Conservation (phyloP, 495 filamentous ascomycete genomes). For the Penicillium riverlandense region DNA sequence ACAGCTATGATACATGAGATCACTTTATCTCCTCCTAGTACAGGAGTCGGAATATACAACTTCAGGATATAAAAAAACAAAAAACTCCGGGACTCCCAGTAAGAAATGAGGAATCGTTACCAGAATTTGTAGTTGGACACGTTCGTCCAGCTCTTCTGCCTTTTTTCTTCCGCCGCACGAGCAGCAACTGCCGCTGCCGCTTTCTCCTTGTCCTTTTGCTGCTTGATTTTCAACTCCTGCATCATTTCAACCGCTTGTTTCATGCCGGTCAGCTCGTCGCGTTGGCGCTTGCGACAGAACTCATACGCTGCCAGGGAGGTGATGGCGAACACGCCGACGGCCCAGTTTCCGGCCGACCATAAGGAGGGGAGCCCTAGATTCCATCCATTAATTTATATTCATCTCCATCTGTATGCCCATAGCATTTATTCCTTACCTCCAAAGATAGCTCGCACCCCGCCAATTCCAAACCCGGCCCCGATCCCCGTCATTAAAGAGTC, state of each 20-base stretch:
- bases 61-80: conserved; percentile 10
- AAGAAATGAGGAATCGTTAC: conserved; percentile 19
- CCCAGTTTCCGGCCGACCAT: conserved; percentile 69
- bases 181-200: conserved; percentile 37
- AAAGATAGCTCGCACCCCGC: conserved; percentile 61
- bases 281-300: conserved; percentile 66
- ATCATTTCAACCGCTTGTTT: conserved; percentile 74
- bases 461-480: conserved; percentile 63
- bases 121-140: conserved; percentile 44
- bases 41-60: conserved; percentile 26
- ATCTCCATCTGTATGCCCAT: background rate
- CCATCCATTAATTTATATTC: conserved; percentile 1
- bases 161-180: conserved; percentile 39
- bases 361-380: conserved; percentile 33
- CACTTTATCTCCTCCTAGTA: conserved; percentile 18
- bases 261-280: conserved; percentile 69
- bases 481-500: conserved; percentile 80
- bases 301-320: conserved; percentile 64
- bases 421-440: conserved; percentile 50
- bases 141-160: conserved; percentile 49
- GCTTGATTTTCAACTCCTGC: conserved; percentile 61
- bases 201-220: conserved; percentile 58
- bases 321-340: conserved; percentile 64
- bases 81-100: conserved; percentile 31
- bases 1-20: conserved; percentile 23